Evolutionary conservation across 805 yeast genomes (phyloP).

Genomic region (Spencermartinsiella europaea): DNA sequence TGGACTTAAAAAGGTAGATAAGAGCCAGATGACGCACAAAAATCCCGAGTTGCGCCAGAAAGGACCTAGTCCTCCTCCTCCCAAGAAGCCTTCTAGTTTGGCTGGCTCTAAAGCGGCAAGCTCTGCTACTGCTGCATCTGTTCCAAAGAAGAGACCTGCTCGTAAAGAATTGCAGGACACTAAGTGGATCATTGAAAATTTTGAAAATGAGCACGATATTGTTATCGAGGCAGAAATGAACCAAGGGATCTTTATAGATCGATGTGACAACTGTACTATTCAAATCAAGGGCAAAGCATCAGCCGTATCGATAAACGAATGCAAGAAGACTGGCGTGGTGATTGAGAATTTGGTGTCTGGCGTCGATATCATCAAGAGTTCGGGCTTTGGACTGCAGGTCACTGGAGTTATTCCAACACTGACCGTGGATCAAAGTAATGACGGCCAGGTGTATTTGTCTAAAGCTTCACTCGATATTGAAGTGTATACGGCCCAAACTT

Average conservation of each 20-base stretch:
- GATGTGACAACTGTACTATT: conserved; percentile 65
- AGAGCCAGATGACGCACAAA: conserved; percentile 89
- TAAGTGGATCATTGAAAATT: conserved; percentile 86
- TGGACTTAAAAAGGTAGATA: conserved; percentile 86
- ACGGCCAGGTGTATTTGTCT: conserved; percentile 75
- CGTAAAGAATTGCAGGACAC: conserved; percentile 73
- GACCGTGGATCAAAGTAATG: conserved; percentile 82
- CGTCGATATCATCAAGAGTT: conserved; percentile 77
- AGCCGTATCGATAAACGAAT: conserved; percentile 73
- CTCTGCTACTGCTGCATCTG: conserved; percentile 11
- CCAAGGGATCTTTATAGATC: conserved; percentile 86
- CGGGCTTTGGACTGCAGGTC: conserved; percentile 78
- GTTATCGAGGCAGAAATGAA: conserved; percentile 77
- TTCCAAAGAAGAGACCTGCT: conserved; percentile 42
- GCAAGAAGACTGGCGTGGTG: conserved; percentile 68
- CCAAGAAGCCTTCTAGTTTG: conserved; percentile 73
- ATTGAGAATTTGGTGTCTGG: conserved; percentile 84
- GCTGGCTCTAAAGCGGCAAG: conserved; percentile 30
- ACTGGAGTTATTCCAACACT: conserved; percentile 78
- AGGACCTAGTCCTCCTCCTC: conserved; percentile 62
- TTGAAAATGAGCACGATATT: conserved; percentile 54
- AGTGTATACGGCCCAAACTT: conserved; percentile 76
- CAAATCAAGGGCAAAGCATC: conserved; percentile 89
- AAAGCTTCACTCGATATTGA: conserved; percentile 68
- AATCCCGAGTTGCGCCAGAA: conserved; percentile 66